Evolutionary conservation across 768 basidiomycete species (phyloP).

Genomic region (Phaeotremella fagi): DNA sequence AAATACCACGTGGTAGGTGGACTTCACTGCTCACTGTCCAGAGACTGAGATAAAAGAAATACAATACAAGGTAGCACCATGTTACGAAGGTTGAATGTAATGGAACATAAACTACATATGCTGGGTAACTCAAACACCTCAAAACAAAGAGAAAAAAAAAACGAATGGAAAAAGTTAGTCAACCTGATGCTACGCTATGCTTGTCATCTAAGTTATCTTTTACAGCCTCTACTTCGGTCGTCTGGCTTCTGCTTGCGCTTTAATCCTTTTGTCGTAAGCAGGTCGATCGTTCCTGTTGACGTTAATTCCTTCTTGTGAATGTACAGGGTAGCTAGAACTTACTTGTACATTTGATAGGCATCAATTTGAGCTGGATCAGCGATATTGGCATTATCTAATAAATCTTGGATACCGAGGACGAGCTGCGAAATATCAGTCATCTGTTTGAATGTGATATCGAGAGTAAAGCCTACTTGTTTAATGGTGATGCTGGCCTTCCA

Average conservation of each 20-base stretch:
- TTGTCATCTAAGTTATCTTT: too few relatives aligned
- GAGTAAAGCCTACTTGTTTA: conserved; percentile 67
- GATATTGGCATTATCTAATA: conserved; percentile 91
- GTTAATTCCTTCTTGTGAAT: neutral
- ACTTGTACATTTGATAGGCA: conserved; percentile 99
- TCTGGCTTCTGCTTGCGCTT: conserved; percentile 70
- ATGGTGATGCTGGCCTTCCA: conserved; percentile 99
- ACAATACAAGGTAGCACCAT: too few relatives aligned
- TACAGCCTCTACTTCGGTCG: too few relatives aligned
- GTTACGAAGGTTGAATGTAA: too few relatives aligned
- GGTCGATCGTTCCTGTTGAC: conserved; percentile 75
- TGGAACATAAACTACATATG: too few relatives aligned
- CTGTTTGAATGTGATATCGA: neutral
- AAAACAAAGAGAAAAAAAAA: too few relatives aligned
- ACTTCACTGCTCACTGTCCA: too few relatives aligned
- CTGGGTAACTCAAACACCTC: too few relatives aligned
- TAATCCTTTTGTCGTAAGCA: conserved; percentile 82
- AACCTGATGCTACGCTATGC: too few relatives aligned
- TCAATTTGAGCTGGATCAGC: conserved; percentile 98
- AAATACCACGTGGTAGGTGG: too few relatives aligned
- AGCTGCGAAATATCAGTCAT: conserved; percentile 70
- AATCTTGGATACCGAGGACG: conserved; percentile 88
- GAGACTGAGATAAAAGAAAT: too few relatives aligned
- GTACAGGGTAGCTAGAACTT: conserved; percentile 46
- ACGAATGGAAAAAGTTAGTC: too few relatives aligned